A percentile compares a stretch with the other conserved stretches of the same genome.
These are phyloP conservation scores for Pythium monospermum DNA, from an alignment of 352 stramenopile genomes.

Conservation along the genomic window DNA sequence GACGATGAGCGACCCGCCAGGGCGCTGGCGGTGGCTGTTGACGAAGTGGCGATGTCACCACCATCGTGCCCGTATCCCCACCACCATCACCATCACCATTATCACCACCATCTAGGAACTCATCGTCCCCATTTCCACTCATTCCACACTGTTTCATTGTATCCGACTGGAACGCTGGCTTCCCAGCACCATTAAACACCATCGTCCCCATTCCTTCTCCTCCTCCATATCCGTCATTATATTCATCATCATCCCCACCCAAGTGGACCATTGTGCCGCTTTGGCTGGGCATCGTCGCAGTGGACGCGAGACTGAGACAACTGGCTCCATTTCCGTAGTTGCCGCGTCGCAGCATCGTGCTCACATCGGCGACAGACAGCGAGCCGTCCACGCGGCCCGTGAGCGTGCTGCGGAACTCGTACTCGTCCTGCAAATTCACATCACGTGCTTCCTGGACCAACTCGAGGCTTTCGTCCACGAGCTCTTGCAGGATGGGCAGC, in stretches of 20 bases:
- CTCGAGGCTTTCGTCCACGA: slow-evolving; percentile 68
- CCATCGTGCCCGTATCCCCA: slow-evolving; percentile 27
- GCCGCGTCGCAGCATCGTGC: slow-evolving; percentile 48
- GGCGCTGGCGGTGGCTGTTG: slow-evolving; percentile 15
- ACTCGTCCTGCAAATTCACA: slow-evolving; percentile 43
- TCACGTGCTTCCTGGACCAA: slow-evolving; percentile 51
- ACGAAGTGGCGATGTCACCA: too few species aligned
- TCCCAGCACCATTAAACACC: slow-evolving; percentile 25
- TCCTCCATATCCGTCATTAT: neutral
- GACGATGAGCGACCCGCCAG: neutral
- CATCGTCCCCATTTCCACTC: too few species aligned
- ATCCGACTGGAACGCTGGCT: neutral
- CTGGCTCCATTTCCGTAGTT: too few species aligned
- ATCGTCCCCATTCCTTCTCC: slow-evolving; percentile 26
- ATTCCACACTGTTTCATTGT: slow-evolving; percentile 7
- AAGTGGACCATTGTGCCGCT: slow-evolving; percentile 6
- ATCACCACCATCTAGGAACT: too few species aligned
- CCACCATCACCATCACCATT: neutral
- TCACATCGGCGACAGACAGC: slow-evolving; percentile 56
- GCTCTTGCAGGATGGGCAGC: slow-evolving; percentile 56
- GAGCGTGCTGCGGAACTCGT: slow-evolving; percentile 39
- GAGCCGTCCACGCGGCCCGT: slow-evolving; percentile 55
- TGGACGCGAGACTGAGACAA: slow-evolving; percentile 19
- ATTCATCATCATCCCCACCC: slow-evolving; percentile 1
- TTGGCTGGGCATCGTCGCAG: slow-evolving; percentile 13